Evolutionary conservation across 2,329 filamentous ascomycete species (phyloP).

Genomic region (Fusarium nygamai): DNA sequence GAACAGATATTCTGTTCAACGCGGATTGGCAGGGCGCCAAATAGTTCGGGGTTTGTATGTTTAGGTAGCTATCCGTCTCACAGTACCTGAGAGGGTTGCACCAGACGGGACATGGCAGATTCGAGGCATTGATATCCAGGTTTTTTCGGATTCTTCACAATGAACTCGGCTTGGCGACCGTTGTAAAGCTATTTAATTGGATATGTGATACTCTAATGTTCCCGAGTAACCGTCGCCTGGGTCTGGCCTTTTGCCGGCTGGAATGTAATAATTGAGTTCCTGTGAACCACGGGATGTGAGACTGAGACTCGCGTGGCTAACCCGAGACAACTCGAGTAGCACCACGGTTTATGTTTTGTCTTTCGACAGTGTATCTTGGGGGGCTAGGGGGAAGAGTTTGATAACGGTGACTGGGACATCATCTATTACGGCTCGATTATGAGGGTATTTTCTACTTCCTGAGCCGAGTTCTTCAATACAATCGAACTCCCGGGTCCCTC

Average conservation of each 20-base stretch:
- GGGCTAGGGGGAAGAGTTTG: not conserved
- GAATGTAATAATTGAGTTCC: conserved; percentile 15
- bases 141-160: not conserved
- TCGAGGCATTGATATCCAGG: not conserved
- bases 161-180: not conserved
- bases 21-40: conserved; percentile 14
- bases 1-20: not conserved
- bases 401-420: not conserved
- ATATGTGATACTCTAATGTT: not conserved
- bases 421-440: not conserved
- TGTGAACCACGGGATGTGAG: not conserved
- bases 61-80: conserved; percentile 13
- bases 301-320: conserved; percentile 33
- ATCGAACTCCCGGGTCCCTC: not conserved
- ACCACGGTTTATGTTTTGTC: conserved; percentile 1
- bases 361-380: not conserved
- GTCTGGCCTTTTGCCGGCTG: not conserved
- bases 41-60: conserved; percentile 7
- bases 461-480: not conserved
- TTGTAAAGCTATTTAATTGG: conserved; percentile 1
- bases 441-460: not conserved
- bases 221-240: conserved; percentile 5
- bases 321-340: conserved; percentile 28
- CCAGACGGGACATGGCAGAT: not conserved
- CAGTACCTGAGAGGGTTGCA: conserved; percentile 3